phyloP scores from a whole-genome alignment of 768 basidiomycete genomes.

The Boletus coccyginus region DNA sequence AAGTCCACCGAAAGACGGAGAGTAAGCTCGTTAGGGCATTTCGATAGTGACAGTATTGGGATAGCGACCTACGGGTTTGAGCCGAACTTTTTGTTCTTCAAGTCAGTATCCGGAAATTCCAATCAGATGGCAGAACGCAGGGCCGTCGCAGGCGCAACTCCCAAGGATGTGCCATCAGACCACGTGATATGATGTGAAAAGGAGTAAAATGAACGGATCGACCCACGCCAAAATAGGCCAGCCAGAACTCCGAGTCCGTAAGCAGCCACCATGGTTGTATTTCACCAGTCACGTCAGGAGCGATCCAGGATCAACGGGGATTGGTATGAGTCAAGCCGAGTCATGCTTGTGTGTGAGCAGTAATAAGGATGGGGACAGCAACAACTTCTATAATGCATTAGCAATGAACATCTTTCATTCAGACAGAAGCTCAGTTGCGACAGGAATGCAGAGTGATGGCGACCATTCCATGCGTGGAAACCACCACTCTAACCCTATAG shows the following conservation, averaged over 20 bases:
- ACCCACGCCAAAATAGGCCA: neutral
- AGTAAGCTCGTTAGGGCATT: neutral
- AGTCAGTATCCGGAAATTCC: slow-evolving; percentile 7
- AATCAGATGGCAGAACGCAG: slow-evolving; percentile 1
- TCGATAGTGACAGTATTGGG: slow-evolving; percentile 4
- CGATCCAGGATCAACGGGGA: neutral
- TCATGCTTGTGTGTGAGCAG: neutral
- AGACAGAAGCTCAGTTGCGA: slow-evolving; percentile 12
- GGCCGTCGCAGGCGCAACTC: neutral
- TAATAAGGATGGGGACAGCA: neutral
- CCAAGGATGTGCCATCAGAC: neutral
- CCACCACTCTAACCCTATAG: slow-evolving; percentile 17
- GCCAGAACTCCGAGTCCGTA: neutral
- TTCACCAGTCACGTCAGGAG: slow-evolving; percentile 6
- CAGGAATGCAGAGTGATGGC: slow-evolving; percentile 10
- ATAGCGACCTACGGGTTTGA: neutral
- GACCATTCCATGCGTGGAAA: slow-evolving; percentile 9
- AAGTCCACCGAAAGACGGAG: neutral
- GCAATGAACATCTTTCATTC: slow-evolving; percentile 6
- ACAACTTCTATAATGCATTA: neutral
- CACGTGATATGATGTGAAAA: slow-evolving; percentile 6
- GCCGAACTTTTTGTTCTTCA: slow-evolving; percentile 1
- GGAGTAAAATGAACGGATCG: neutral
- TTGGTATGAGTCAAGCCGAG: neutral
- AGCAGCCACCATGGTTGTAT: neutral